Evolutionary conservation across 1,284 basidiomycete species (phyloP).

Genomic region (Malassezia yamatoensis): DNA sequence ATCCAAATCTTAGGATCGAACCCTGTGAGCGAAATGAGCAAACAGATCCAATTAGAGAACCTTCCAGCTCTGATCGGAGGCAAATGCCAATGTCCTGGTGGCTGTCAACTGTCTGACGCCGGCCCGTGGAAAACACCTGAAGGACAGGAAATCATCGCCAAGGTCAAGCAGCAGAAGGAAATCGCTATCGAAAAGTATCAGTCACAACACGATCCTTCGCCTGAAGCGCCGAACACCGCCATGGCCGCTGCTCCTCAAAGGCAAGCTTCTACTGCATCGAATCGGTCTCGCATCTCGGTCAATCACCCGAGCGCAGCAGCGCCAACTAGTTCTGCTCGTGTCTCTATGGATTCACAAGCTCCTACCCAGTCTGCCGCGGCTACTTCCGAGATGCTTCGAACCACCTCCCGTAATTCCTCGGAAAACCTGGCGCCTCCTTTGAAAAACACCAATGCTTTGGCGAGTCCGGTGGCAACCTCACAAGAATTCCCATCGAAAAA

Average conservation of each 20-base stretch:
- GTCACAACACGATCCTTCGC: background rate
- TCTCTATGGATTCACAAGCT: too few species aligned
- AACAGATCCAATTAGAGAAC: constrained; percentile 64
- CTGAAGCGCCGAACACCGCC: background rate
- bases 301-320: background rate
- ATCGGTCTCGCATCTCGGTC: background rate
- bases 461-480: background rate
- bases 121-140: constrained; percentile 72
- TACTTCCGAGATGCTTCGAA: too few species aligned
- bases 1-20: constrained; percentile 42
- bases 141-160: constrained; percentile 39
- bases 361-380: too few species aligned
- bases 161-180: constrained; percentile 31
- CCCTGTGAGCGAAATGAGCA: constrained; percentile 32
- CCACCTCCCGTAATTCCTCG: background rate
- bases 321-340: background rate
- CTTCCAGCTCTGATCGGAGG: constrained; percentile 80
- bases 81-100: constrained; percentile 63
- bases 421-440: background rate
- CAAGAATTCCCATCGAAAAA: background rate
- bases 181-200: constrained; percentile 18
- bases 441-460: background rate
- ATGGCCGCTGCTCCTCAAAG: background rate
- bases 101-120: constrained; percentile 78
- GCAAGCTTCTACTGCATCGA: background rate